These are phyloP conservation scores for Cystofilobasidium ferigula DNA, from an alignment of 768 basidiomycete genomes.

Conservation along the genomic window DNA sequence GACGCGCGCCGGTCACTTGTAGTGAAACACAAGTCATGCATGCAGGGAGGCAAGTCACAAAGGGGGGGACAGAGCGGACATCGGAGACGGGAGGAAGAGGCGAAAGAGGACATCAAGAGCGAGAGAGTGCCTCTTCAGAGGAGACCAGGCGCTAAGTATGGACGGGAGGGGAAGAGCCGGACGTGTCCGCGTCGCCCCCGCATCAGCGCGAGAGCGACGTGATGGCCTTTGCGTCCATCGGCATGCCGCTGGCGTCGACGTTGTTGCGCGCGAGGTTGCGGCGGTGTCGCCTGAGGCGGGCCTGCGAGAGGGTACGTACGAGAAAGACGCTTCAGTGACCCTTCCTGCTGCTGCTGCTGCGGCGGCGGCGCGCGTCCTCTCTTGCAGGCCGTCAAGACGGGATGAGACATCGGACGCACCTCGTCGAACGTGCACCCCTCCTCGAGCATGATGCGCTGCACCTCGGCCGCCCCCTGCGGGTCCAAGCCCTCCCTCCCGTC, in stretches of 20 bases:
- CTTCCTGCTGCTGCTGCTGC: too few species aligned
- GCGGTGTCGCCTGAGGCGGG: slow-evolving; percentile 13
- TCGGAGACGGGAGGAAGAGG: too few species aligned
- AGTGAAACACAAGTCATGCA: too few species aligned
- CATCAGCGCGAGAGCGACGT: slow-evolving; percentile 11
- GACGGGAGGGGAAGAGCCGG: too few species aligned
- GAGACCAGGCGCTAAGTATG: too few species aligned
- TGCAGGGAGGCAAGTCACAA: too few species aligned
- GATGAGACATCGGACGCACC: neutral
- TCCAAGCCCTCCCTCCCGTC: slow-evolving; percentile 22
- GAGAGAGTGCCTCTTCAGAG: too few species aligned
- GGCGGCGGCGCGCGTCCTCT: neutral
- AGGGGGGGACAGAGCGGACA: too few species aligned
- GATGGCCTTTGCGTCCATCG: slow-evolving; percentile 19
- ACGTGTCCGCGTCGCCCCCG: too few species aligned
- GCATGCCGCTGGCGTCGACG: slow-evolving; percentile 19
- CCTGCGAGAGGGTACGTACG: slow-evolving; percentile 13
- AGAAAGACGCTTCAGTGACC: neutral
- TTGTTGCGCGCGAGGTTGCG: slow-evolving; percentile 11
- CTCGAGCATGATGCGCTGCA: slow-evolving; percentile 25
- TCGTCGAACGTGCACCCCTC: slow-evolving; percentile 23
- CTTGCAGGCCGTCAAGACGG: neutral
- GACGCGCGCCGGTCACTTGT: too few species aligned
- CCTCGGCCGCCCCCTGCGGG: slow-evolving; percentile 13
- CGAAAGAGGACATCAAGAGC: too few species aligned